These are phyloP conservation scores for Thalassiosira mediterranea DNA, from an alignment of 352 stramenopile species.

Conservation along the genomic window DNA sequence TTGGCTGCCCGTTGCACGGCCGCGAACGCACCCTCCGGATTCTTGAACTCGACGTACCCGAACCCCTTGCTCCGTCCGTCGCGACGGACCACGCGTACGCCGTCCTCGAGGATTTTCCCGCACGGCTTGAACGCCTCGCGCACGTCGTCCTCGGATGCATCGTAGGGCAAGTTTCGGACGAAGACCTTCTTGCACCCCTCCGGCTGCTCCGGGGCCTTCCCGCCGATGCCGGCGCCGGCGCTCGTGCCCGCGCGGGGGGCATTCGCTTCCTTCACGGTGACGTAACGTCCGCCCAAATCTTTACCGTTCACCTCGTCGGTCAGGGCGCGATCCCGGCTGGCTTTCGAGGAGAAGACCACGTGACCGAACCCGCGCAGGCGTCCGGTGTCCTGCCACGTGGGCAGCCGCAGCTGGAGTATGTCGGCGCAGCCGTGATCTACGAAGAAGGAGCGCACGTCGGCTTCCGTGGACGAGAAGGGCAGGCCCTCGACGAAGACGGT, in stretches of 20 bases:
- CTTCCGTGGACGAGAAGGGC: constrained; percentile 90
- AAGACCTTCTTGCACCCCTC: constrained; percentile 91
- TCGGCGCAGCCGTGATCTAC: constrained; percentile 65
- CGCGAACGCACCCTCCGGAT: constrained; percentile 87
- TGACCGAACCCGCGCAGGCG: constrained; percentile 76
- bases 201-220: constrained; percentile 60
- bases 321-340: constrained; percentile 84
- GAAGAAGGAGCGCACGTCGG: constrained; percentile 90
- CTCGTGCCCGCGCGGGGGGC: constrained; percentile 55
- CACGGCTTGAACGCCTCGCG: constrained; percentile 83
- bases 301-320: constrained; percentile 86
- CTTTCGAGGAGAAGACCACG: constrained; percentile 89
- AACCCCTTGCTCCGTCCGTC: constrained; percentile 96
- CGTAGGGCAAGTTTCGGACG: constrained; percentile 94
- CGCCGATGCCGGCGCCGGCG: constrained; percentile 15
- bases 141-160: constrained; percentile 85
- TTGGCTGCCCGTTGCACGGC: constrained; percentile 79
- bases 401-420: constrained; percentile 93
- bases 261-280: constrained; percentile 86
- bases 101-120: constrained; percentile 88
- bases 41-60: constrained; percentile 96
- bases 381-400: constrained; percentile 84
- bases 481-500: constrained; percentile 95
- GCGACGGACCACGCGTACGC: constrained; percentile 91
- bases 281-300: constrained; percentile 87